These are phyloP conservation scores for Sporobolomyces pararoseus DNA, from an alignment of 768 basidiomycete species.

Conservation along the genomic window DNA sequence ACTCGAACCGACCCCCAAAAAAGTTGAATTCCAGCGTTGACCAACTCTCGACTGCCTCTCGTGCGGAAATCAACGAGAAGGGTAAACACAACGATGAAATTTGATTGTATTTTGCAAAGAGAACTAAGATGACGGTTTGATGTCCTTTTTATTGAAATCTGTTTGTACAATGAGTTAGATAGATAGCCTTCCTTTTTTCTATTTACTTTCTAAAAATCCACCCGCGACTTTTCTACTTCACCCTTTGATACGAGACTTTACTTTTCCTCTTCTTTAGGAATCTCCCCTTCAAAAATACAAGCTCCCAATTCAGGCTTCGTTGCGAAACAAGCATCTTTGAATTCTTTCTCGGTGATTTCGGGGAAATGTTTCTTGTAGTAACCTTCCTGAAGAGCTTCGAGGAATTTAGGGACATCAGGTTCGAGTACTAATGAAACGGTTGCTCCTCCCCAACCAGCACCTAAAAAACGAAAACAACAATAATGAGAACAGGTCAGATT, in stretches of 20 bases:
- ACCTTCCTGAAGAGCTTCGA: conserved; percentile 58
- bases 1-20: too few relatives aligned
- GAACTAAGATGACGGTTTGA: too few relatives aligned
- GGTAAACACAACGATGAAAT: too few relatives aligned
- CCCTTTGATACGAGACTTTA: neutral
- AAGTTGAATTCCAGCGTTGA: too few relatives aligned
- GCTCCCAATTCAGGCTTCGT: conserved; percentile 79
- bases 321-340: conserved; percentile 71
- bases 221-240: neutral
- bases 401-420: conserved; percentile 61
- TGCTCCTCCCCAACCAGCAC: conserved; percentile 89
- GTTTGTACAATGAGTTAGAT: too few relatives aligned
- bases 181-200: too few relatives aligned
- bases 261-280: neutral
- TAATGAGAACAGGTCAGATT: neutral
- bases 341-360: conserved; percentile 58
- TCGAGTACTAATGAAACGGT: conserved; percentile 75
- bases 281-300: conserved; percentile 51
- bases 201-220: too few relatives aligned
- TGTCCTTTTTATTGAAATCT: too few relatives aligned
- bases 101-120: too few relatives aligned
- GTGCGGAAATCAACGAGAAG: too few relatives aligned
- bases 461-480: conserved; percentile 43
- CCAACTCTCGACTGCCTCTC: too few relatives aligned
- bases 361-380: conserved; percentile 61